phyloP scores from a whole-genome alignment of 192 early-diverging fungal genomes.

The Spinellus fusiger region DNA sequence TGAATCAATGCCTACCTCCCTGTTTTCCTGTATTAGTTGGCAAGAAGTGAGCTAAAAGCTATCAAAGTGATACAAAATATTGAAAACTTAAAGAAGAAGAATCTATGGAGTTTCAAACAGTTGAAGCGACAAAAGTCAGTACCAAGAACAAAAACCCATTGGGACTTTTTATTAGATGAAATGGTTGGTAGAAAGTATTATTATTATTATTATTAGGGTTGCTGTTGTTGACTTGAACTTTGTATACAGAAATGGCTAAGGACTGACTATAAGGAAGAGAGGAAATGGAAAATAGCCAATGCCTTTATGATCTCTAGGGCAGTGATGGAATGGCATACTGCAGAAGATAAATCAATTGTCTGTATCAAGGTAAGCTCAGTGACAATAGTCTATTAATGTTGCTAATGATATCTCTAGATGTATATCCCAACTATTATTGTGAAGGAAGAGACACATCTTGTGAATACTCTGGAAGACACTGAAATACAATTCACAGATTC shows the following conservation, averaged over 20 bases:
- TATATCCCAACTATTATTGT: background rate
- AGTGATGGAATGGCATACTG: slow-evolving; percentile 71
- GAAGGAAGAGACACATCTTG: background rate
- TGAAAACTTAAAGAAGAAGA: slow-evolving; percentile 62
- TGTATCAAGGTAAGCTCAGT: slow-evolving; percentile 53
- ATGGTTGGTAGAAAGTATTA: slow-evolving; percentile 44
- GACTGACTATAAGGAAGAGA: slow-evolving; percentile 77
- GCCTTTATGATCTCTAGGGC: slow-evolving; percentile 58
- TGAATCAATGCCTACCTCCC: no score
- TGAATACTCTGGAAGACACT: background rate
- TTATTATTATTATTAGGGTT: background rate
- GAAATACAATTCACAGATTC: background rate
- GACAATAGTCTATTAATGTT: background rate
- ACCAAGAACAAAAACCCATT: slow-evolving; percentile 53
- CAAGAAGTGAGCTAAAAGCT: slow-evolving; percentile 67
- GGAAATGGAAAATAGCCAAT: slow-evolving; percentile 73
- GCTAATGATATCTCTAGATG: background rate
- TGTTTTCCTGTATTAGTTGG: slow-evolving; percentile 46
- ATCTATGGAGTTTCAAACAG: slow-evolving; percentile 72
- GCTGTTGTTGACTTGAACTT: background rate
- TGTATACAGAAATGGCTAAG: slow-evolving; percentile 62
- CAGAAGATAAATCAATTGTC: slow-evolving; percentile 56
- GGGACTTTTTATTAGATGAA: slow-evolving; percentile 76
- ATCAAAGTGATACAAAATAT: slow-evolving; percentile 58
- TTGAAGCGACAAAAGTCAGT: slow-evolving; percentile 57